These are phyloP conservation scores for Bacterosira constricta DNA, from an alignment of 108 stramenopile species.

Conservation along the genomic window DNA sequence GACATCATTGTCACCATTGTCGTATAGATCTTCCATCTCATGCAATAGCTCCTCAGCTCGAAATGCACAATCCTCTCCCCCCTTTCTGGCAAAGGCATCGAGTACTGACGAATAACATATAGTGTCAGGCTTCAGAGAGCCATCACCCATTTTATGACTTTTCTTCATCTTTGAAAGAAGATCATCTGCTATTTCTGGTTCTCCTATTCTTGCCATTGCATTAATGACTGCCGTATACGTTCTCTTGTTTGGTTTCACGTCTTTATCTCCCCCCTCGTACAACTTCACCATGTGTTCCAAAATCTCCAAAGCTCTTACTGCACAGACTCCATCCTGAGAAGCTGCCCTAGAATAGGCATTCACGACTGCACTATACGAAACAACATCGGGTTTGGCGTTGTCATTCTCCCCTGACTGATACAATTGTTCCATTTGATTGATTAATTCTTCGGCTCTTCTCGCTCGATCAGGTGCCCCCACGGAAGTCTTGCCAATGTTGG, in stretches of 20 bases:
- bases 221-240: constrained; percentile 76
- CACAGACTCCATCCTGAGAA: constrained; percentile 19
- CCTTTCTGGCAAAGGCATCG: constrained; percentile 47
- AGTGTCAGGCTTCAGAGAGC: constrained; percentile 61
- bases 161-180: constrained; percentile 68
- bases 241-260: constrained; percentile 68
- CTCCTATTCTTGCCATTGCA: constrained; percentile 9
- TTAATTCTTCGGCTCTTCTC: constrained; percentile 54
- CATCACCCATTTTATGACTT: constrained; percentile 41
- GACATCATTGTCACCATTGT: constrained; percentile 54
- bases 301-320: constrained; percentile 34
- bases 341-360: constrained; percentile 75
- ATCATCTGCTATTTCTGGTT: constrained; percentile 51
- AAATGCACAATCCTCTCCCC: constrained; percentile 59
- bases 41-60: constrained; percentile 68
- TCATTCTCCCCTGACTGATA: constrained; percentile 42
- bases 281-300: constrained; percentile 34
- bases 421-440: constrained; percentile 57
- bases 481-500: constrained; percentile 39
- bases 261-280: constrained; percentile 47
- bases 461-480: constrained; percentile 26
- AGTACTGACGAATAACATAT: constrained; percentile 54
- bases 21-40: constrained; percentile 63
- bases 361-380: constrained; percentile 61
- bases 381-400: constrained; percentile 55